Percentiles rank a stretch among this genome's conserved stretches.
Conservation (phyloP, 1,284 basidiomycete species). For the Coniferiporia sulphurascens region DNA sequence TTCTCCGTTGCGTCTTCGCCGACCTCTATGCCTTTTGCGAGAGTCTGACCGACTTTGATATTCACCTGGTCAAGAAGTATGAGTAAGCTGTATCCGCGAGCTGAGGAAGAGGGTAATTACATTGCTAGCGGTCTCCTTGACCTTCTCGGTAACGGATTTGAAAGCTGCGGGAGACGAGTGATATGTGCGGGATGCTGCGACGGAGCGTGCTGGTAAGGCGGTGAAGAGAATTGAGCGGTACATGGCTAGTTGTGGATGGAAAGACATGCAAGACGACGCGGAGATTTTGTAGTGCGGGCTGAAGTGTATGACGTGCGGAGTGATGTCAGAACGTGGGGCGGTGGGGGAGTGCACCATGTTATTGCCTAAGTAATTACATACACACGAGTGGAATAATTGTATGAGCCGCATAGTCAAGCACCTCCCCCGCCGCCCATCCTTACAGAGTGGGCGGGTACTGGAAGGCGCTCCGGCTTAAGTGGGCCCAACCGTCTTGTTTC, state of each 20-base stretch:
- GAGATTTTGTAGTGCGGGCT: background rate
- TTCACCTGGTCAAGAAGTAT: slow-evolving; percentile 42
- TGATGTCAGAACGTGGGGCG: background rate
- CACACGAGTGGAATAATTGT: slow-evolving; percentile 32
- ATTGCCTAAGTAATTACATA: no score
- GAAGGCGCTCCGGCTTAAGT: slow-evolving; percentile 78
- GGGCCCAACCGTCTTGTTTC: slow-evolving; percentile 43
- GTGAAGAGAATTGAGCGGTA: slow-evolving; percentile 24
- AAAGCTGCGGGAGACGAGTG: slow-evolving; percentile 42
- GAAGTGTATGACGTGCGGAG: background rate
- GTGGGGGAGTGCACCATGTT: no score
- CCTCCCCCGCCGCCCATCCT: slow-evolving; percentile 42
- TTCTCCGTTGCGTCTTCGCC: slow-evolving; percentile 53
- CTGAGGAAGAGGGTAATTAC: slow-evolving; percentile 30
- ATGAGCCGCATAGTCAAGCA: slow-evolving; percentile 73
- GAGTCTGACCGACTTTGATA: slow-evolving; percentile 50
- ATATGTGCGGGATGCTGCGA: slow-evolving; percentile 32
- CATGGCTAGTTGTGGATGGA: slow-evolving; percentile 18
- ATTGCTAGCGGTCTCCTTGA: slow-evolving; percentile 54
- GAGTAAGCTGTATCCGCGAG: no score
- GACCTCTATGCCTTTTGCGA: slow-evolving; percentile 61
- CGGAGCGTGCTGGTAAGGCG: slow-evolving; percentile 20
- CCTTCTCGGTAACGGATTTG: slow-evolving; percentile 58
- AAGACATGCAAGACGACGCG: background rate
- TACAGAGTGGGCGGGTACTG: slow-evolving; percentile 35